These are phyloP conservation scores for Xylaria arbuscula DNA, from an alignment of 2,329 filamentous ascomycete genomes.

Conservation along the genomic window DNA sequence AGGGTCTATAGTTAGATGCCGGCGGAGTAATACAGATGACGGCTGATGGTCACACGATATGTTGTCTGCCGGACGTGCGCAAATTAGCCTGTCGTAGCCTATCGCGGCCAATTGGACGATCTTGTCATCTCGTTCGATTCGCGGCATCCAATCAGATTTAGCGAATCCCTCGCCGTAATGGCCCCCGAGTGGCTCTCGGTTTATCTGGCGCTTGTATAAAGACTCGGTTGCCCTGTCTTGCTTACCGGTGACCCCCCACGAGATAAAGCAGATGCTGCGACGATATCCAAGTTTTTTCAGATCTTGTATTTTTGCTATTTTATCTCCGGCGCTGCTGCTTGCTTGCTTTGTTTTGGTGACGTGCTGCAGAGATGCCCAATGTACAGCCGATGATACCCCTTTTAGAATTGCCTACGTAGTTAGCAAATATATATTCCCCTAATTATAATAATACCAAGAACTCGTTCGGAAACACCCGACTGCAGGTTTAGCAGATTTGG, in stretches of 20 bases:
- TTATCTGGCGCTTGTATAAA: conserved; percentile 13
- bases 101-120: neutral
- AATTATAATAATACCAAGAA: conserved; percentile 28
- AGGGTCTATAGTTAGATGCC: neutral
- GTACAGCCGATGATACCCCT: conserved; percentile 49
- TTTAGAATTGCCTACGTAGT: conserved; percentile 44
- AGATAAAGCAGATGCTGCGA: conserved; percentile 11
- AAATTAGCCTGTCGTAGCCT: conserved; percentile 23
- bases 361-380: conserved; percentile 47
- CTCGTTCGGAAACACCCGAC: conserved; percentile 19
- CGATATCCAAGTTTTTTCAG: conserved; percentile 29
- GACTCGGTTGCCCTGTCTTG: conserved; percentile 4
- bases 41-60: conserved; percentile 22
- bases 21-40: conserved; percentile 13
- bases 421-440: conserved; percentile 43
- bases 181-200: neutral
- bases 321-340: too few relatives aligned
- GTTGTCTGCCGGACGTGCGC: conserved; percentile 6
- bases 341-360: conserved; percentile 30
- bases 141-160: conserved; percentile 15
- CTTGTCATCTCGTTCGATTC: conserved; percentile 30
- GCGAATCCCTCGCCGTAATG: conserved; percentile 4
- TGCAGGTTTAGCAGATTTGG: conserved; percentile 24
- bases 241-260: neutral
- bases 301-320: conserved; percentile 9